These are phyloP conservation scores for Gnaphalium uliginosum DNA, from an alignment of 129 eudicot species.

Conservation along the genomic window DNA sequence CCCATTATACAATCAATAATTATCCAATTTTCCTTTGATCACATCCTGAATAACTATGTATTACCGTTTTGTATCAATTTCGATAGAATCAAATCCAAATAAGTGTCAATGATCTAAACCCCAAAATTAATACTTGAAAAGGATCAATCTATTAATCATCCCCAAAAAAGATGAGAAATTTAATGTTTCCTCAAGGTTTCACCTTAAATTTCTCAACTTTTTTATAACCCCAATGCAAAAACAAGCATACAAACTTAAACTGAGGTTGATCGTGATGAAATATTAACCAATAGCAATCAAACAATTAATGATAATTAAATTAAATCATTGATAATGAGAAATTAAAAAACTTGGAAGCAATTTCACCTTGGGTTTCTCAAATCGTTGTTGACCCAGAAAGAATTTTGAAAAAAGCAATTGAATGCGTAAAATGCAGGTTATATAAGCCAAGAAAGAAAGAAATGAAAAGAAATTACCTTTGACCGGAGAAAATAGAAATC, in stretches of 20 bases:
- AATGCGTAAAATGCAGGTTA: conserved; percentile 17
- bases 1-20: conserved; percentile 5
- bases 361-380: conserved; percentile 24
- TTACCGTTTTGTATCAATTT: conserved; percentile 12
- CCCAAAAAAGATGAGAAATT: conserved; percentile 6
- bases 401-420: conserved; percentile 16
- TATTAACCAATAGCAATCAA: background rate
- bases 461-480: conserved; percentile 27
- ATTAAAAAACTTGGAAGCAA: background rate
- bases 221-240: background rate
- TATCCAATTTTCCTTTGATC: background rate
- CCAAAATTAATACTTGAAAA: conserved; percentile 16
- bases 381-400: background rate
- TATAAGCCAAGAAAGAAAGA: conserved; percentile 11
- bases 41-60: background rate
- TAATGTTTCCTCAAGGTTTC: conserved; percentile 10
- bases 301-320: conserved; percentile 6
- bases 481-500: conserved; percentile 14
- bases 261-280: conserved; percentile 19
- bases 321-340: background rate
- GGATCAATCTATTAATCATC: conserved; percentile 14
- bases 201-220: conserved; percentile 12
- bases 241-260: conserved; percentile 11
- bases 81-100: background rate
- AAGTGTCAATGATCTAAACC: conserved; percentile 10